Conservation (phyloP, 2,329 filamentous ascomycete species). For the Venturia oleaginea region DNA sequence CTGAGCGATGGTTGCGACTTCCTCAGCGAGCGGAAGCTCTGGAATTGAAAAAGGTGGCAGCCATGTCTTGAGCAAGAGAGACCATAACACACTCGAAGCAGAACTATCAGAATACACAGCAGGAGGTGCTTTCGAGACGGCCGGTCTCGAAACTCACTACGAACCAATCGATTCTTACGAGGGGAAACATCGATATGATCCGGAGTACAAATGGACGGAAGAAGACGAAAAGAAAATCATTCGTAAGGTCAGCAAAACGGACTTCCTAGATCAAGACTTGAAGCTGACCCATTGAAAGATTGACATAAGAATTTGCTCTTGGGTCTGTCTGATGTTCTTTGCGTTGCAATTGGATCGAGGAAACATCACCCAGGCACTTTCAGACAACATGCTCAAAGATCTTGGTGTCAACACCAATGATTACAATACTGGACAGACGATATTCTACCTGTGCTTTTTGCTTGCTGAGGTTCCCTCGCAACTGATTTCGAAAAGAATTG, state of each 20-base stretch:
- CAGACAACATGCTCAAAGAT: slow-evolving; percentile 53
- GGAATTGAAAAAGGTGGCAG: not conserved
- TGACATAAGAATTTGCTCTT: slow-evolving; percentile 34
- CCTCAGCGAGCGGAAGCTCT: not conserved
- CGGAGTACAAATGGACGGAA: slow-evolving; percentile 45
- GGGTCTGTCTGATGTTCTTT: slow-evolving; percentile 51
- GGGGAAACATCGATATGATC: slow-evolving; percentile 50
- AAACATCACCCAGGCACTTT: slow-evolving; percentile 52
- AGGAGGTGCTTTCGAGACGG: not conserved
- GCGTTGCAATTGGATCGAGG: slow-evolving; percentile 55
- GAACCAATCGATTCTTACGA: slow-evolving; percentile 49
- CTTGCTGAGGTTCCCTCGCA: slow-evolving; percentile 29
- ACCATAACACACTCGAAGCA: not conserved
- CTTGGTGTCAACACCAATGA: slow-evolving; percentile 40
- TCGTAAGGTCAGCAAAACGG: slow-evolving; percentile 36
- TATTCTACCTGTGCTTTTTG: slow-evolving; percentile 15
- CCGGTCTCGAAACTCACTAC: slow-evolving; percentile 28
- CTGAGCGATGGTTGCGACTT: not conserved
- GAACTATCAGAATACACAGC: not conserved
- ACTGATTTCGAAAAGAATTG: slow-evolving; percentile 21
- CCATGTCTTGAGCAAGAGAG: not conserved
- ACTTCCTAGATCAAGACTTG: not conserved
- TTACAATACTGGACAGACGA: slow-evolving; percentile 31
- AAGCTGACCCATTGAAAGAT: slow-evolving; percentile 23
- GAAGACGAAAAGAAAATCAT: slow-evolving; percentile 49